Evolutionary conservation across 148 eudicot genomes (phyloP), one percentile per base, ranked within the genome.

Genomic region (Salicornia ramosissima): DNA sequence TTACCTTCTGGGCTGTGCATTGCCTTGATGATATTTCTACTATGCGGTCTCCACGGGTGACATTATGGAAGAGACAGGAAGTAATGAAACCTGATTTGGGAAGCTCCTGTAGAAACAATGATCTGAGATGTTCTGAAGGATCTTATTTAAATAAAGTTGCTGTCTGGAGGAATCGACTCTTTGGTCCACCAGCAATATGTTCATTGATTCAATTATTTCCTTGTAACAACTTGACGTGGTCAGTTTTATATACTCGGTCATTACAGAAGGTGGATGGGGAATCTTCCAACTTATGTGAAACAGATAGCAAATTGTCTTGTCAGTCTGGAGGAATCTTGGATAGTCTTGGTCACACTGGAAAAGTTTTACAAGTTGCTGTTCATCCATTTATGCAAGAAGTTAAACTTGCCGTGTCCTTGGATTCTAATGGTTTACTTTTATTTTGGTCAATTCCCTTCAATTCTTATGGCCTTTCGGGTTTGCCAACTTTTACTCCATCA

Each of bases 11-110:
- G 99, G 91, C 96, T 30, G 77, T 91, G 65, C 99, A 95, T 46
- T 95, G 96, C 73, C 90, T 95, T 61, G 99, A 95, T 85, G 97
- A 91, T 71, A 69, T 87, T 78, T 74, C 86, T 31, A 96, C 97
- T 26, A 71, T 89, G 85, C 81, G 96, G 70, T 83, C 80, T 72
- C 99, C 96, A 40, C 87, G 96, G 68, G 86, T 87, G 73, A 86
- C 91, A 22, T 82, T 89, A 70, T 91, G 93, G 96, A 86, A 85
- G 84, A 85, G 78, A 75, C 71, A 67, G 36, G 90, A 91, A 49
- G 21, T 86, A 46, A 34, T 21, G 46, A 82, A 68, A 70, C 45
- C 80, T 75, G 72, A 74, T 65, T 15, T 49, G 64, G 75, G 52
- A 68, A 66, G 28, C 22, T 46, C 77, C n/a, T 63, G 30, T 64